Evolutionary conservation across 257 asterid species (phyloP).

Genomic region (Henckelia pumila): DNA sequence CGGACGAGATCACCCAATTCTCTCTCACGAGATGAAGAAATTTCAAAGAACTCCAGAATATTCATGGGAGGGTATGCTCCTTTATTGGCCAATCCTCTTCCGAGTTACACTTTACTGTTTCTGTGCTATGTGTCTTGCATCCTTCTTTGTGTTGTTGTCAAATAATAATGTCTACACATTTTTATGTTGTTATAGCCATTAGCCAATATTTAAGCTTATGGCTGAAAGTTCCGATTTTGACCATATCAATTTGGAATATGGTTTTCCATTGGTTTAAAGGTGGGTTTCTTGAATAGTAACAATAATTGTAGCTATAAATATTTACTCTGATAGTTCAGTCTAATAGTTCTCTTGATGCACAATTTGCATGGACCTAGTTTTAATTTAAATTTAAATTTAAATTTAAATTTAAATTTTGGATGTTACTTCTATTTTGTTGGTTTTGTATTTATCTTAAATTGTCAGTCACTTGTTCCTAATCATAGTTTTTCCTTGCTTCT

Average conservation of each 20-base stretch:
- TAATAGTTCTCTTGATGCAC: slow-evolving; percentile 16
- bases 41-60: slow-evolving; percentile 33
- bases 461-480: slow-evolving; percentile 8
- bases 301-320: background rate
- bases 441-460: slow-evolving; percentile 1
- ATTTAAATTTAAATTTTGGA: slow-evolving; percentile 1
- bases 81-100: background rate
- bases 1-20: slow-evolving; percentile 41
- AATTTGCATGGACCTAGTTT: background rate
- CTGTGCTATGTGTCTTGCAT: background rate
- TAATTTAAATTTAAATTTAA: background rate
- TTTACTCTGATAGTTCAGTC: slow-evolving; percentile 1
- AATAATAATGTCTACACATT: background rate
- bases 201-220: slow-evolving; percentile 1
- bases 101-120: background rate
- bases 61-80: slow-evolving; percentile 38
- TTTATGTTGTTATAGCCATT: background rate
- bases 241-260: too few species aligned
- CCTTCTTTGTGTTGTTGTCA: background rate
- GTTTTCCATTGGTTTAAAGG: background rate
- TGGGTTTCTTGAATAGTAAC: background rate
- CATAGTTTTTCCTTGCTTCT: slow-evolving; percentile 24
- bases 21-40: slow-evolving; percentile 34
- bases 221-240: too few species aligned
- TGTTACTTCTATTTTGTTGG: background rate